Evolutionary conservation across 2,329 filamentous ascomycete species (phyloP), one percentile per base, ranked within the genome.

Genomic region (Pseudopyrenochaeta lycopersici): DNA sequence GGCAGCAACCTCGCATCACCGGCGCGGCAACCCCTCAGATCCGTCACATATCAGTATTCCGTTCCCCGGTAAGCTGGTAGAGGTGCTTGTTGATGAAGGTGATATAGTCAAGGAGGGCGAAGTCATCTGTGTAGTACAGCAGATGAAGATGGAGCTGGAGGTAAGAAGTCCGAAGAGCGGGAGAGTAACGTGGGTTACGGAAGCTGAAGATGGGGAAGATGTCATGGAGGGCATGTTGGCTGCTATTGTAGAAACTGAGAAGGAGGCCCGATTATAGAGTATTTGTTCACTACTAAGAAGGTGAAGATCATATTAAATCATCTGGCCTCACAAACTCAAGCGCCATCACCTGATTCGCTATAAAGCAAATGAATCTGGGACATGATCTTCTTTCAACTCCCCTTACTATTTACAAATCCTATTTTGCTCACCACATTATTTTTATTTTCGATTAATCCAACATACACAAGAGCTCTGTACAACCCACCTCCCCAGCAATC

Each of bases 81-180:
- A 88, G 66, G 73, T 88, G 1, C 63, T 84, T 2, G 84, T 88
- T 0, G 78, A 83, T 5, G 78, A 79, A 54, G 83, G 84, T 1
- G 81, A 87, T 33, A 73, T 82, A 0, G 75, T 88, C 1, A 62
- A 80, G 3, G 77, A 80, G 52, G 83, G 84, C 1, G 80, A 87
- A 27, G 80, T 84, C 0, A 72, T 88, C 0, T 59, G 83, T 77
- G 84, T 88, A 15, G 81, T 88, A 17, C 83, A 84, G 70, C 86
- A 88, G 71, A 88, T 88, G 85, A 88, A 88, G 72, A 89, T 88
- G 86, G 86, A 89, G 59, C 71, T 88, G n/a, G 86, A 88, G 62
- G 81, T 89, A 2, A 71, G 86, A 18, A 78, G 78, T 49, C 75
- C 77, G 14, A 76, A 76, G 4, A 74, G 76, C 1, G 85, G 85